Conservation (phyloP, 192 early-diverging fungal species). For the Martensiomyces pterosporus region DNA sequence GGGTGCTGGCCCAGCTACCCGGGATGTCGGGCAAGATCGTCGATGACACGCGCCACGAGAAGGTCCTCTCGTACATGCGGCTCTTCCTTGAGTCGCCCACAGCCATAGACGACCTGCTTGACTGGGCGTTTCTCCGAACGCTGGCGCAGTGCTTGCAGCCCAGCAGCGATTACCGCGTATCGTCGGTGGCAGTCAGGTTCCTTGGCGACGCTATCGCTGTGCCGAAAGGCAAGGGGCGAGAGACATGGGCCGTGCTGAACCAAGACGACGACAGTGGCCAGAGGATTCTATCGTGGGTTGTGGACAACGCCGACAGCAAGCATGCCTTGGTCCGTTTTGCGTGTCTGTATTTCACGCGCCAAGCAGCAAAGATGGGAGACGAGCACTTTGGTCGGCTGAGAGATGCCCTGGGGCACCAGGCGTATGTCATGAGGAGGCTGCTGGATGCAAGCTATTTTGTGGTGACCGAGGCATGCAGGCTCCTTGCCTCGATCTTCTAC, state of each 20-base stretch:
- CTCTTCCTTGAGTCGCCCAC: constrained; percentile 19
- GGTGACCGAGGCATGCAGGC: constrained; percentile 21
- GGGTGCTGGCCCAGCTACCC: constrained; percentile 58
- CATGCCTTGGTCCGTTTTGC: constrained; percentile 36
- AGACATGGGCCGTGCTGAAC: neutral
- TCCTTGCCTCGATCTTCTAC: constrained; percentile 18
- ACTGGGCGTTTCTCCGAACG: constrained; percentile 9
- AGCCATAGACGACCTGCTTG: constrained; percentile 10
- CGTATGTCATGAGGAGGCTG: constrained; percentile 20
- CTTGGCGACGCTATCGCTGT: constrained; percentile 16
- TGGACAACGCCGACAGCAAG: constrained; percentile 23
- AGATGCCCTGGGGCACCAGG: constrained; percentile 10
- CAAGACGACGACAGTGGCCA: neutral
- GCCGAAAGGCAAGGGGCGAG: neutral
- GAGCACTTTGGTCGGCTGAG: neutral
- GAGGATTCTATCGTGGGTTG: constrained; percentile 14
- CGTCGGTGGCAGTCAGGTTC: constrained; percentile 37
- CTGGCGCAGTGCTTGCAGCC: constrained; percentile 14
- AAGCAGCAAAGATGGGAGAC: constrained; percentile 7
- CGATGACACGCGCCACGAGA: constrained; percentile 74
- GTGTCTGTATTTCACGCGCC: constrained; percentile 28
- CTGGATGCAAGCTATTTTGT: constrained; percentile 42
- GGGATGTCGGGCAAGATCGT: constrained; percentile 66
- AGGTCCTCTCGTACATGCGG: constrained; percentile 63
- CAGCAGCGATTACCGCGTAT: constrained; percentile 30